Evolutionary conservation across 73 alveolate genomes (phyloP), one percentile per base, ranked within the genome.

Genomic region (Uronychia binucleata): DNA sequence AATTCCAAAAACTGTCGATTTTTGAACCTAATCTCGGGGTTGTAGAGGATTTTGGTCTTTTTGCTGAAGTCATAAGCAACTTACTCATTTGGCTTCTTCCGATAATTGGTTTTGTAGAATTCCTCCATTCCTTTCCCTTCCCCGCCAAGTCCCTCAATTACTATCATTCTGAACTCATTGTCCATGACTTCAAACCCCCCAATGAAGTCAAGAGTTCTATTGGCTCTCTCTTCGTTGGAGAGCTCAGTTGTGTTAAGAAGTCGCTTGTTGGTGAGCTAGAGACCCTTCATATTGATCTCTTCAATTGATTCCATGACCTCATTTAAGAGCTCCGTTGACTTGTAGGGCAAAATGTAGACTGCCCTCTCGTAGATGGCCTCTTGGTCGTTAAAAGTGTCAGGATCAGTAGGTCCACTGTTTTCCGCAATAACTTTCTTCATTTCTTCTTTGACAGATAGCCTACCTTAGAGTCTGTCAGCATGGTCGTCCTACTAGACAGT

Each of bases 181-280:
- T 93, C 97, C 93, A 93, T 90, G 28, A 93, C 77, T 33, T 79
- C 92, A 76, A 93, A 87, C 1, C 97, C 97, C 8, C 94, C 92
- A 0, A 93, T 82, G 78, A 89, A 80, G 79, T 93, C 97, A 0
- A 93, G 30, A 25, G 58, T 75, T 30, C 93, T 60, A 75, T 87
- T 85, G 57, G 57, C 60, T 30, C 81, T 82, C 77, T 93, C 96
- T 78, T 91, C 95, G 25, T 93, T 91, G 34, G 85, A 58, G 46
- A 93, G 86, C 58, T 87, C 91, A 30, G 87, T 81, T 0, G 97
- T 89, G 57, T 90, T 93, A 0, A 93, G 86, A 74, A 75, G 83
- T 81, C 93, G 79, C 19, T 60, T 34, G 81, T 87, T 87, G 29
- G 80, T 93, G 8, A 87, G 85, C 25, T 86, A 90, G 26, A 92